Conservation (phyloP, 163 green algal species). For the Scenedesmus sp. region DNA sequence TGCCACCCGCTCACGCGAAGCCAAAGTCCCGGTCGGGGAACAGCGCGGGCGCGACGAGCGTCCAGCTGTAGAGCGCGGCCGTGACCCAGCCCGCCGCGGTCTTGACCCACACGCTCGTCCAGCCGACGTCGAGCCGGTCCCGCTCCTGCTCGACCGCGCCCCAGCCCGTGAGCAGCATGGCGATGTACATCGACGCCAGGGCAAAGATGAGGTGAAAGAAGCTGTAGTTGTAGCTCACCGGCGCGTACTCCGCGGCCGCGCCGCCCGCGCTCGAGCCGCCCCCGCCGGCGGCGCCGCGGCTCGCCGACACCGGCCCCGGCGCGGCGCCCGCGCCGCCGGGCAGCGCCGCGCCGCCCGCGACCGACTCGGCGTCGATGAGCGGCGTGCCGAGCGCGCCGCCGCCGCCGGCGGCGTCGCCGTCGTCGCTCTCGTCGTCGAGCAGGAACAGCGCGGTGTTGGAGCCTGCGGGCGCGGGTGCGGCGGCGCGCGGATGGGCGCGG, state of each 20-base stretch:
- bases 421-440: slow-evolving; percentile 59
- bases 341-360: neutral
- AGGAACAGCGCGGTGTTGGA: slow-evolving; percentile 85
- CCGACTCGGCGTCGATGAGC: slow-evolving; percentile 46
- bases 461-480: slow-evolving; percentile 49
- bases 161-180: slow-evolving; percentile 98
- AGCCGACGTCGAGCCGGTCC: slow-evolving; percentile 91
- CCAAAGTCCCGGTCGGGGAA: slow-evolving; percentile 91
- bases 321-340: slow-evolving; percentile 4
- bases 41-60: slow-evolving; percentile 88
- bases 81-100: slow-evolving; percentile 80
- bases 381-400: neutral
- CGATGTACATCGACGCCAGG: slow-evolving; percentile 95
- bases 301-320: slow-evolving; percentile 17
- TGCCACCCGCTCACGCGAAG: neutral
- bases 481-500: no score
- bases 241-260: slow-evolving; percentile 67
- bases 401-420: neutral
- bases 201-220: slow-evolving; percentile 99
- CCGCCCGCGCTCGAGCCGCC: neutral
- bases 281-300: neutral
- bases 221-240: slow-evolving; percentile 95
- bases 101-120: slow-evolving; percentile 97
- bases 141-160: slow-evolving; percentile 63
- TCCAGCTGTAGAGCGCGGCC: slow-evolving; percentile 92